Conservation (phyloP, 805 yeast genomes). For the Ogataea dorogensis region DNA sequence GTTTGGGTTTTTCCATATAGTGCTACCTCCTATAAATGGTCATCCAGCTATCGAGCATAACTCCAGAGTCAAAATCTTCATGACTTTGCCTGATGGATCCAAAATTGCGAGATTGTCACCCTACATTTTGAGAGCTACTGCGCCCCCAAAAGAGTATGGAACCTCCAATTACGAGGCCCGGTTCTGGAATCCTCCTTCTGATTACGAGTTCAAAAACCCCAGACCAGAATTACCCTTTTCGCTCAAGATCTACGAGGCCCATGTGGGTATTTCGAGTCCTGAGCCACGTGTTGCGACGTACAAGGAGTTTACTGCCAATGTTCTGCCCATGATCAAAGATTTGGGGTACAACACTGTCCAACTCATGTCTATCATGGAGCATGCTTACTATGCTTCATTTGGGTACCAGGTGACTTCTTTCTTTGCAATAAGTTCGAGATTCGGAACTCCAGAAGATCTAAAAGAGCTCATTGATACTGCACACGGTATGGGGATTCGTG, state of each 20-base stretch:
- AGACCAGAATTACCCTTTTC: slow-evolving; percentile 60
- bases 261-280: slow-evolving; percentile 90
- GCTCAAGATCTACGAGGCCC: slow-evolving; percentile 89
- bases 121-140: slow-evolving; percentile 83
- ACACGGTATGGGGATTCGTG: slow-evolving; percentile 82
- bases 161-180: slow-evolving; percentile 72
- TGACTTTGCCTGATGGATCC: slow-evolving; percentile 67
- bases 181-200: slow-evolving; percentile 78
- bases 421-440: slow-evolving; percentile 86
- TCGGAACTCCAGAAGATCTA: slow-evolving; percentile 92
- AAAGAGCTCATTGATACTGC: slow-evolving; percentile 90
- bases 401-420: slow-evolving; percentile 97
- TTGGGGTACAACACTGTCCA: slow-evolving; percentile 93
- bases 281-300: slow-evolving; percentile 84
- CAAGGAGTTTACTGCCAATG: slow-evolving; percentile 74
- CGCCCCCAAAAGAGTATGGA: slow-evolving; percentile 53
- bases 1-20: slow-evolving; percentile 68
- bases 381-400: slow-evolving; percentile 95
- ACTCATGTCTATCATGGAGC: slow-evolving; percentile 98
- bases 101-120: slow-evolving; percentile 81
- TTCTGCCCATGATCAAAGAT: slow-evolving; percentile 79
- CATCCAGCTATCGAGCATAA: slow-evolving; percentile 75
- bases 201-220: slow-evolving; percentile 58
- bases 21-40: slow-evolving; percentile 55
- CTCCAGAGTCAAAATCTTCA: slow-evolving; percentile 68